Evolutionary conservation across 1,284 basidiomycete species (phyloP), one percentile per base, ranked within the genome.

Genomic region (Cystobasidiaceae sp.): DNA sequence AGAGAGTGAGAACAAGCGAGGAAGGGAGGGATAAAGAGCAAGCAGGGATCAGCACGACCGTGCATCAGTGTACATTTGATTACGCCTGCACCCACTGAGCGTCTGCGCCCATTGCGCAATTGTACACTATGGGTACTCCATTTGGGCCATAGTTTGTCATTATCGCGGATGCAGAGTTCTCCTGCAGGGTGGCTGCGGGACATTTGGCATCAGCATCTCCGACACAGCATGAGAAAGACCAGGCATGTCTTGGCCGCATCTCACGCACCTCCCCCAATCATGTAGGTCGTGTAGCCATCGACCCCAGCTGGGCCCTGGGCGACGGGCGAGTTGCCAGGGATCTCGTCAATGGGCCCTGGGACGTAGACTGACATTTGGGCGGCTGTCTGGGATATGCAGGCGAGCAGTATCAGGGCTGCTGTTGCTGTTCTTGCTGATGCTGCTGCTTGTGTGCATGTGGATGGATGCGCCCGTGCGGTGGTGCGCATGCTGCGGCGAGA

Each of bases 311-410:
- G n/a, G n/a, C 58, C 58, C 23, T 50, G 15, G 15, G 33, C 48
- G n/a, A 32, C 28, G 33, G 50, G 9, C 23, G 58, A 46, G 25
- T 33, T 46, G 6, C 58, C 58, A 2, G 58, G 45, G 21, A 21
- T 41, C 5, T 60, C 46, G 25, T 60, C 58, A 13, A 41, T 39
- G 30, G 13, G 33, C 27, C 58, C 58, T 34, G 58, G 58, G 21
- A 60, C 58, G 30, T 60, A 60, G 58, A 60, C 58, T 7, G 56
- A 59, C 25, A 30, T 32, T 32, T 57, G 54, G 4, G 58, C 44
- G 2, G 44, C 28, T 3, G 27, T 46, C 19, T 37, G 28, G 32
- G 45, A 39, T 6, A 45, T 15, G 34, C 39, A 28, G 27, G 58
- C 33, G 43, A 37, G 21, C 4, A 50, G 23, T 33, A 30, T 30